phyloP scores from a whole-genome alignment of 805 yeast species.

The Metschnikowia similis region DNA sequence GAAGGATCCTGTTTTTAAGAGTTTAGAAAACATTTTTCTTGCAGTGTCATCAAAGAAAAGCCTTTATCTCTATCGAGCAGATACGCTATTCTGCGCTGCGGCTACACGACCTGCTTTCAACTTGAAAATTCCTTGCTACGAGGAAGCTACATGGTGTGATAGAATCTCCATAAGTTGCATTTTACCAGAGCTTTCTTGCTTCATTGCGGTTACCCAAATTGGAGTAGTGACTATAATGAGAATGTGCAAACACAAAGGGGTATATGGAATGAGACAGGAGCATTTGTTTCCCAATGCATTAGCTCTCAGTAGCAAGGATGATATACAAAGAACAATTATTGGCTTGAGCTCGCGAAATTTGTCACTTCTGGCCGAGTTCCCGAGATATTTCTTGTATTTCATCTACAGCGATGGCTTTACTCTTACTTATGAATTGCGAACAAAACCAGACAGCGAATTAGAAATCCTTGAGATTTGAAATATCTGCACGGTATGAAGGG shows the following conservation, averaged over 20 bases:
- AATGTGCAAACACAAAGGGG: slow-evolving; percentile 32
- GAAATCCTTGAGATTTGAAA: neutral
- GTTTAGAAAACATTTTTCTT: slow-evolving; percentile 3
- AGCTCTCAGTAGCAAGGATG: slow-evolving; percentile 22
- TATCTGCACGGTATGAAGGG: neutral
- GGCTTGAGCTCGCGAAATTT: slow-evolving; percentile 29
- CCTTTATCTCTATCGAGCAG: slow-evolving; percentile 12
- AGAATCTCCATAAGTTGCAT: slow-evolving; percentile 33
- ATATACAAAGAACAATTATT: slow-evolving; percentile 28
- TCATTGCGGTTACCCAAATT: slow-evolving; percentile 34
- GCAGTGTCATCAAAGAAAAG: slow-evolving; percentile 13
- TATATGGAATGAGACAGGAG: slow-evolving; percentile 42
- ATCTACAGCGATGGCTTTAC: slow-evolving; percentile 31
- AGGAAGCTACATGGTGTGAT: slow-evolving; percentile 30
- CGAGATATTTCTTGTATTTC: slow-evolving; percentile 30
- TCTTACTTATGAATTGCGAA: slow-evolving; percentile 13
- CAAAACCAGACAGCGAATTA: neutral
- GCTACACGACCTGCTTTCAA: slow-evolving; percentile 11
- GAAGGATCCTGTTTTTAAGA: neutral
- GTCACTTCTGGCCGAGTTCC: slow-evolving; percentile 17
- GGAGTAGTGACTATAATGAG: slow-evolving; percentile 36
- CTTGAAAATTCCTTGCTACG: slow-evolving; percentile 1
- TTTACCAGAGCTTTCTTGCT: slow-evolving; percentile 34
- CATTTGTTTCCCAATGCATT: slow-evolving; percentile 36
- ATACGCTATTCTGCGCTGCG: slow-evolving; percentile 12